A percentile compares a stretch with the other conserved stretches of the same genome.
phyloP scores from a whole-genome alignment of 768 basidiomycete species.

The Naematelia aurantialba region DNA sequence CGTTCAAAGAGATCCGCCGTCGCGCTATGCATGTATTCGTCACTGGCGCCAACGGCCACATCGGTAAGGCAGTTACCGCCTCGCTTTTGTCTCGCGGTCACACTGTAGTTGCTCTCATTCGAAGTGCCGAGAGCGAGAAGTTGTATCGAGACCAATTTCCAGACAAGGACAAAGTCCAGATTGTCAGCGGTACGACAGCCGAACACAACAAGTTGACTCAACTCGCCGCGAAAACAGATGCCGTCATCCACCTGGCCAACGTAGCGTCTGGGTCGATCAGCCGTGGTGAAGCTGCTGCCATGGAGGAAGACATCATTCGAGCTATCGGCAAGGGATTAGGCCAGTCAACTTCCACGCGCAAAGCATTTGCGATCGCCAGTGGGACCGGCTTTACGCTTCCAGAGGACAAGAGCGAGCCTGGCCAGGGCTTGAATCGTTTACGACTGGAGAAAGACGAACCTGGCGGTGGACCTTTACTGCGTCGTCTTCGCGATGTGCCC shows the following conservation, averaged over 20 bases:
- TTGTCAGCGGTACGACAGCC: not conserved
- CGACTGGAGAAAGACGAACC: not conserved
- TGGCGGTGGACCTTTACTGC: not conserved
- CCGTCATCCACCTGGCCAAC: not conserved
- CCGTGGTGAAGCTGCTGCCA: not conserved
- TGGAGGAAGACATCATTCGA: not conserved
- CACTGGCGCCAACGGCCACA: not conserved
- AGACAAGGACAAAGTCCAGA: not conserved
- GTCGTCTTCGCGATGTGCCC: not conserved
- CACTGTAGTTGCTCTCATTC: not conserved
- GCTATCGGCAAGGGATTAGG: not conserved
- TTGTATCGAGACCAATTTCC: not conserved
- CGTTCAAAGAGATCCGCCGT: too few relatives aligned
- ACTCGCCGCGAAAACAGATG: not conserved
- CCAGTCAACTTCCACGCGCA: not conserved
- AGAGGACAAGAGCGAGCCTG: not conserved
- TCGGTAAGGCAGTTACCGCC: not conserved
- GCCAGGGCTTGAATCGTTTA: not conserved
- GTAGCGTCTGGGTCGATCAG: not conserved
- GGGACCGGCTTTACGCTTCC: not conserved
- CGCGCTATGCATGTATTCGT: not conserved
- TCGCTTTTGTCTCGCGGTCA: not conserved
- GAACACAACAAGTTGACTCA: not conserved
- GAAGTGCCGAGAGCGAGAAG: not conserved
- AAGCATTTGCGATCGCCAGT: not conserved